Base-by-base conservation (phyloP, 441 rosid species). In the Erysimum cheiri region DNA sequence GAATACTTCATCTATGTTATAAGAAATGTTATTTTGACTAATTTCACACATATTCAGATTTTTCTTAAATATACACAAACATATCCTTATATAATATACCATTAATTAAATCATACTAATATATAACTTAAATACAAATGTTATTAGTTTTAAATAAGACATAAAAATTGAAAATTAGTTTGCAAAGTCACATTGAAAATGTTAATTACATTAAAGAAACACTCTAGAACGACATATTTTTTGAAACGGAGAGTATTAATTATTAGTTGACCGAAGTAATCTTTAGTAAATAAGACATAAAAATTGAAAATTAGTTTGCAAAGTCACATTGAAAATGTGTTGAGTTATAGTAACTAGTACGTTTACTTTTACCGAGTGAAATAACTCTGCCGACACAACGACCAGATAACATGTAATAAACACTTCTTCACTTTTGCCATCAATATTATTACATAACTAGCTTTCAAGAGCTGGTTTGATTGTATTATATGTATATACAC, bases 361-460 rank as follows among this genome's bases (percentile, higher is more conserved):
- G 22, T 19, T 19, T 19, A 31, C 44, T 50, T 39, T 48, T 62
- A 6, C 47, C 37, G 2, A 72, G 37, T 14, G 64, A 26, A 12
- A 35, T 44, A 44, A 35, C 12, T 43, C 40, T 31, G 37, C 64
- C 59, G 70, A 72, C 64, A 46, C 43, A 72, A 17, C 41, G 29
- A 50, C 53, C 26, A 70, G 61, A 49, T 22, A 14, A 73, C 14
- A 48, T 50, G 49, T 72, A 43, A 62, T 11, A 36, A 73, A 59
- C 67, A 14, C 48, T 32, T 29, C 1, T 57, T 56, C 36, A 57
- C 60, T 9, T 19, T 66, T 49, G 32, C 52, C 36, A 73, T 40
- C 69, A 67, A 53, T 33, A 60, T 53, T 67, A 74, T 61, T 68
- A 70, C 70, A 68, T 46, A 36, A 22, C 5, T 54, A 67, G 64